Percentiles rank a stretch among this genome's conserved stretches.
These are phyloP conservation scores for Actinomortierella ambigua DNA, from an alignment of 371 early-diverging fungal species.

Conservation along the genomic window DNA sequence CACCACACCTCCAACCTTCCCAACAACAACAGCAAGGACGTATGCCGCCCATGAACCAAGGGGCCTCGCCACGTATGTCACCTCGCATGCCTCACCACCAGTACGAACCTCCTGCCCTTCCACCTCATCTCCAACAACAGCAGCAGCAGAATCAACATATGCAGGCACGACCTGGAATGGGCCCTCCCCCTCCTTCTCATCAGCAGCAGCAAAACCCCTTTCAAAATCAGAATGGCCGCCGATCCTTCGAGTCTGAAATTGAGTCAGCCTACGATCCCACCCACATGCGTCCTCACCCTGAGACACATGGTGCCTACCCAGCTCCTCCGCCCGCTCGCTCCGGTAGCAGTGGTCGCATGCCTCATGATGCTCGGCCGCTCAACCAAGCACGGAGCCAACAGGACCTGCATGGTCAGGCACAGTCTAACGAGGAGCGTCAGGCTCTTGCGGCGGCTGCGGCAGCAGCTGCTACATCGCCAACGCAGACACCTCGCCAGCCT, in stretches of 20 bases:
- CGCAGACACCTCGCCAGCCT: conserved; percentile 9
- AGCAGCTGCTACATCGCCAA: conserved; percentile 14
- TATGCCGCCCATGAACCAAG: too few species aligned
- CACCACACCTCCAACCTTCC: too few species aligned
- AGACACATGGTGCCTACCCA: background rate
- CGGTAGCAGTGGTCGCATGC: conserved; percentile 10
- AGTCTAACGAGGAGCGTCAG: too few species aligned
- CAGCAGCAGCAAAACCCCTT: conserved; percentile 16
- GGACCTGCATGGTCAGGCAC: too few species aligned
- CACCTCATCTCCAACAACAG: conserved; percentile 28
- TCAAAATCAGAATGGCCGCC: conserved; percentile 17
- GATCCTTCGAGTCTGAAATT: conserved; percentile 25
- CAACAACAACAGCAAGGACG: too few species aligned
- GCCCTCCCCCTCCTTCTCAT: conserved; percentile 1
- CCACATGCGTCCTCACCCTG: conserved; percentile 8
- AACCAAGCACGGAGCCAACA: too few species aligned
- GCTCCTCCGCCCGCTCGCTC: background rate
- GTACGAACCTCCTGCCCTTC: conserved; percentile 6
- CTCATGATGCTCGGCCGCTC: conserved; percentile 32
- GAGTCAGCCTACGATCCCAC: conserved; percentile 37
- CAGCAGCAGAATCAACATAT: conserved; percentile 16
- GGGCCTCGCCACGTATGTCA: too few species aligned
- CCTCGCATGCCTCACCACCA: too few species aligned
- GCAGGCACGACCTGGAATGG: conserved; percentile 5
- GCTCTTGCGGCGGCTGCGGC: conserved; percentile 16